Percentiles rank a stretch among this genome's conserved stretches.
Evolutionary conservation across 371 early-diverging fungal genomes (phyloP).

Genomic region (Cladochytrium tenue): DNA sequence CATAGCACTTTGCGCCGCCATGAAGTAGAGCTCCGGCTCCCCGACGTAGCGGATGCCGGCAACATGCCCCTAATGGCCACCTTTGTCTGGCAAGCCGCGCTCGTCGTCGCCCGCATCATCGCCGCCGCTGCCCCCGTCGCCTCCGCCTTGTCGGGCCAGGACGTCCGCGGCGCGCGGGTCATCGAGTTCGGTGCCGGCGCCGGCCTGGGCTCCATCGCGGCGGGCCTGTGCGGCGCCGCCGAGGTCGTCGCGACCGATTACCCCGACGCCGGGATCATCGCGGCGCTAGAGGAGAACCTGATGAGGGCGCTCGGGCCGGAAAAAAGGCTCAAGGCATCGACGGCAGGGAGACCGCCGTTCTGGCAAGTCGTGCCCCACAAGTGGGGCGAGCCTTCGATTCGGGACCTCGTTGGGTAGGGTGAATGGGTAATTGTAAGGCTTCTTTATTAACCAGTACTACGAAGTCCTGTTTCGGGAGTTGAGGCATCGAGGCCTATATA

Average conservation of each 20-base stretch:
- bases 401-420: too few species aligned
- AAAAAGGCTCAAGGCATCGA: neutral
- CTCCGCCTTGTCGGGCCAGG: neutral
- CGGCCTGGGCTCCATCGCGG: conserved; percentile 23
- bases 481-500: conserved; percentile 1
- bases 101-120: conserved; percentile 12
- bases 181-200: conserved; percentile 40
- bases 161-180: conserved; percentile 15
- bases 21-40: conserved; percentile 8
- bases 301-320: conserved; percentile 8
- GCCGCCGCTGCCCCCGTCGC: conserved; percentile 3
- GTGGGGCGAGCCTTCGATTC: conserved; percentile 25
- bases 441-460: neutral
- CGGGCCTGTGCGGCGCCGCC: conserved; percentile 15
- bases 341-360: neutral
- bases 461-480: conserved; percentile 9
- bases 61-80: conserved; percentile 35
- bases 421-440: too few species aligned
- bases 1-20: too few species aligned
- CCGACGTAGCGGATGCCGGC: conserved; percentile 5
- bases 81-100: conserved; percentile 36
- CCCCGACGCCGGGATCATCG: conserved; percentile 30
- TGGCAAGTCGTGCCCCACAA: conserved; percentile 31
- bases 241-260: conserved; percentile 32
- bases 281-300: conserved; percentile 23